Base-by-base conservation (phyloP, 2,329 filamentous ascomycete species). In the Fusarium armeniacum region DNA sequence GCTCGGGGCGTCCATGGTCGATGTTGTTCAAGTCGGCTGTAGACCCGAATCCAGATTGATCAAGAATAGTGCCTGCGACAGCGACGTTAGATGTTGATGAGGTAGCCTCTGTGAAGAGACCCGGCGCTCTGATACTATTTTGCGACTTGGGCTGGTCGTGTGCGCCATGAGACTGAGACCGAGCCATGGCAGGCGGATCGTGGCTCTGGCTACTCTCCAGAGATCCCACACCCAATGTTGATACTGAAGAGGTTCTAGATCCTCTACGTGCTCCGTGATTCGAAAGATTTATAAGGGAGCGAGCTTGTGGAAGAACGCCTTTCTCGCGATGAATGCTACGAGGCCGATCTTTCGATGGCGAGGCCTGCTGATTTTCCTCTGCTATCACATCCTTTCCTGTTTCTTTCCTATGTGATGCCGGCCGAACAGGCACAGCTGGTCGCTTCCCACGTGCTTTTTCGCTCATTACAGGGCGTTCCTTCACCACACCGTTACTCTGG, bases 381-480 rank as follows among this genome's bases (percentile, higher is more conserved):
- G 61, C 60, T n/a, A 55, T 46, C 8, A 59, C 44, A n/a, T 56
- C 54, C 28, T 62, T 65, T 9, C 40, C 41, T 11, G 52, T 28
- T 43, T 58, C 65, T 20, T 71, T 68, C 41, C 45, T 67, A 28
- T 73, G 59, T 11, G 67, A 58, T n/a, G 56, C 60, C 6, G 60
- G 41, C 38, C 61, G 73, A 51, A 61, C 53, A 10, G 69, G 61
- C 13, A 69, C 69, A 7, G 70, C 79, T 12, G 83, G 83, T 49
- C 80, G 82, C 65, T 87, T 87, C 5, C 84, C 85, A 13, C 81
- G 79, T 24, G 83, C 81, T 70, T 86, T 87, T 18, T 80, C 78
- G 66, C 82, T 85, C 57, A 79, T 71, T n/a, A 44, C 30, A 36
- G 51, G 65, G 18, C 44, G 59, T 28, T 63, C 65, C 13, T 61